Evolutionary conservation across 345 rosid genomes (phyloP).

Genomic region (Aquilaria sinensis): DNA sequence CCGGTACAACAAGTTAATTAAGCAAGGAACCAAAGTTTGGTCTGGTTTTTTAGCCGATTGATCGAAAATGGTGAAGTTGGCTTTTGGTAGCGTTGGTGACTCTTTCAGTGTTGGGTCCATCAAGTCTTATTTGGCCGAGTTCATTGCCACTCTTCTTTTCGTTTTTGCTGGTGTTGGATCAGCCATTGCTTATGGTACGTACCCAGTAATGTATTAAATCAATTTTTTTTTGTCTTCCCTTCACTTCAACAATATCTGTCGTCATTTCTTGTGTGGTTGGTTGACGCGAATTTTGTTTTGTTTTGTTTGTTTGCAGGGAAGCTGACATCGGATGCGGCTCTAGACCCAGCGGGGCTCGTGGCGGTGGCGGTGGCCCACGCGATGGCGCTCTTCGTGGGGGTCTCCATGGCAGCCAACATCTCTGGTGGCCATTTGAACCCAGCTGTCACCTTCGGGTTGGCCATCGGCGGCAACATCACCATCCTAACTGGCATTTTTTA

Average conservation of each 20-base stretch:
- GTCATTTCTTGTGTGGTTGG: background rate
- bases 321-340: conserved; percentile 58
- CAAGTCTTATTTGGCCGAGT: conserved; percentile 70
- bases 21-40: background rate
- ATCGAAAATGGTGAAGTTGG: conserved; percentile 64
- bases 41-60: background rate
- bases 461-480: conserved; percentile 80
- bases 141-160: conserved; percentile 84
- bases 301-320: conserved; percentile 27
- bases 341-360: conserved; percentile 81
- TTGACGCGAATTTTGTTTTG: background rate
- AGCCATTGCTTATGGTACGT: conserved; percentile 61
- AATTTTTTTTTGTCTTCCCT: too few relatives aligned
- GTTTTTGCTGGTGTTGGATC: conserved; percentile 98
- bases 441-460: conserved; percentile 83
- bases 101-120: conserved; percentile 64
- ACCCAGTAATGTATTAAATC: too few relatives aligned
- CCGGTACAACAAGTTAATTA: conserved; percentile 1
- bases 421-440: conserved; percentile 92
- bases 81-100: conserved; percentile 67
- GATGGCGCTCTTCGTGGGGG: conserved; percentile 71
- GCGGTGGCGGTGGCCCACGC: conserved; percentile 86
- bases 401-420: conserved; percentile 75
- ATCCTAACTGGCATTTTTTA: conserved; percentile 72
- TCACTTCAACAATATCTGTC: too few relatives aligned